These are phyloP conservation scores for Magnusiomyces suaveolens DNA, from an alignment of 1,139 yeast genomes.

Conservation along the genomic window DNA sequence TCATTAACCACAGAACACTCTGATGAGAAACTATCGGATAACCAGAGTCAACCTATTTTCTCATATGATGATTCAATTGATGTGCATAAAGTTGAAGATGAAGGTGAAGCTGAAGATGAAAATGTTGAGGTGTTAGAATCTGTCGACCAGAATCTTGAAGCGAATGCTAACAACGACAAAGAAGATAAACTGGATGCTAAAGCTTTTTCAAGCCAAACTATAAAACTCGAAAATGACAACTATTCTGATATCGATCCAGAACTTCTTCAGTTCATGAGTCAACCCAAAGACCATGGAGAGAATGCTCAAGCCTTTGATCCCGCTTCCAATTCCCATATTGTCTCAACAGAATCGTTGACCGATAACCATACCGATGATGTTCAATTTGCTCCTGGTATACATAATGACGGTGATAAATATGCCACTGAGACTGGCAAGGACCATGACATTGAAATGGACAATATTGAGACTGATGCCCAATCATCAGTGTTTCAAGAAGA, in stretches of 20 bases:
- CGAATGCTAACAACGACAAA: neutral
- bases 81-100: too few relatives aligned
- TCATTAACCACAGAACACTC: too few relatives aligned
- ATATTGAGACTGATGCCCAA: neutral
- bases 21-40: too few relatives aligned
- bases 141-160: neutral
- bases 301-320: too few relatives aligned
- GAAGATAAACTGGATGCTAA: neutral
- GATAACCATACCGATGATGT: too few relatives aligned
- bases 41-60: too few relatives aligned
- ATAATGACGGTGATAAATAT: too few relatives aligned
- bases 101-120: neutral
- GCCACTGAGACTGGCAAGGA: too few relatives aligned
- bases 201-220: neutral
- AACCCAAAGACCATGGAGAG: neutral
- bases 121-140: neutral
- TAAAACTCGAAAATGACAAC: neutral
- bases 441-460: neutral
- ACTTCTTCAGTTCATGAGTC: neutral
- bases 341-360: too few relatives aligned
- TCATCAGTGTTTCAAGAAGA: conserved; percentile 11
- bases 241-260: neutral
- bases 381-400: too few relatives aligned
- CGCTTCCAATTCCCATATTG: too few relatives aligned
- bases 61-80: too few relatives aligned